Evolutionary conservation across 2,329 filamentous ascomycete genomes (phyloP).

Genomic region (Pseudopithomyces maydicus): DNA sequence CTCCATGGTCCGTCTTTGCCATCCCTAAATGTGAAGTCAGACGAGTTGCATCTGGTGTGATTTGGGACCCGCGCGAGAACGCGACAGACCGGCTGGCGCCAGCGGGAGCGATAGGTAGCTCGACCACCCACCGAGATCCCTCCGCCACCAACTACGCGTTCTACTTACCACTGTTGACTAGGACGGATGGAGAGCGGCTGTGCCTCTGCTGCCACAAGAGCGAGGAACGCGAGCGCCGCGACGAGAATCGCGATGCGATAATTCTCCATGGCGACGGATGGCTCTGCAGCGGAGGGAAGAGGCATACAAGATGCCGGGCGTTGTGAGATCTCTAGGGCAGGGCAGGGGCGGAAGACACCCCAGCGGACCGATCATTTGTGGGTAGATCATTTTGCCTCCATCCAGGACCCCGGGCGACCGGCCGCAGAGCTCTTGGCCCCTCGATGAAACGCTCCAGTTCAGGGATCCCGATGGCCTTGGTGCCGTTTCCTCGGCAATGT

Average conservation of each 20-base stretch:
- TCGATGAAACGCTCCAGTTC: not conserved
- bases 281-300: not conserved
- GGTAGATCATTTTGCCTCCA: not conserved
- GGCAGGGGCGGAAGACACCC: not conserved
- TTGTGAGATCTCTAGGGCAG: not conserved
- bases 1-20: slow-evolving; percentile 40
- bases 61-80: not conserved
- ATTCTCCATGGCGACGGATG: not conserved
- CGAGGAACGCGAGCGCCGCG: not conserved
- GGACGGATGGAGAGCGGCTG: slow-evolving; percentile 1
- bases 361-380: not conserved
- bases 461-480: not conserved
- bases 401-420: not conserved
- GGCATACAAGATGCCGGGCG: not conserved
- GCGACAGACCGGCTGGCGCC: not conserved
- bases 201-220: not conserved
- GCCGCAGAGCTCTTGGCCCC: not conserved
- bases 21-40: slow-evolving; percentile 24
- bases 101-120: too few relatives aligned
- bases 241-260: not conserved
- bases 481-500: not conserved
- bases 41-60: not conserved
- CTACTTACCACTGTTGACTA: slow-evolving; percentile 4
- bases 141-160: not conserved
- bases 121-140: not conserved